Evolutionary conservation across 2,329 filamentous ascomycete genomes (phyloP), one percentile per base, ranked within the genome.

Genomic region (Trichoderma polysporum): DNA sequence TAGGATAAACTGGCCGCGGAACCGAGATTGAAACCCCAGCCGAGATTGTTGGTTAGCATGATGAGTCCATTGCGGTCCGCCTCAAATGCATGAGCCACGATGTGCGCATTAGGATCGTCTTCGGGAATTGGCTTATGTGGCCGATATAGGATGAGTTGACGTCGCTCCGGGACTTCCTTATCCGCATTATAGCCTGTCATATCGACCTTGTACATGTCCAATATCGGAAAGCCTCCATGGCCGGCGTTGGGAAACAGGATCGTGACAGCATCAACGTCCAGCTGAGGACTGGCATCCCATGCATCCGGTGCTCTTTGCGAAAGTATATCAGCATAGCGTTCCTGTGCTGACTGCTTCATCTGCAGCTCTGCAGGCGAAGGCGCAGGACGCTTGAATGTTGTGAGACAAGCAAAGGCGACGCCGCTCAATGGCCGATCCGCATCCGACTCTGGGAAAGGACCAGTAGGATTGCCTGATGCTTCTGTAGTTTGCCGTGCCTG

Each of bases 151-250:
- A 85, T 70, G 8, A 86, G 74, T 70, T 87, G 82, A 19, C 82
- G 78, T 6, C 80, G 76, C 39, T 85, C 83, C 4, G 81, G 74
- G 8, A 84, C 67, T 0, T 79, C 74, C 54, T 77, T 79, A 0
- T 69, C 77, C 9, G 73, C 71, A 70, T 86, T 87, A 68, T 78
- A 84, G 0, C 65, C 74, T 0, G 68, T 69, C 80, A 87, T 82
- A 71, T 86, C 84, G 8, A 86, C 84, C 74, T 86, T 86, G 72
- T 80, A 80, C 82, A 86, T 85, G 56, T 85, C 81, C 2, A 86
- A 76, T 0, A 80, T 76, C 8, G 85, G 85, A 66, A 86, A 86
- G 0, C 73, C 74, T 2, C 83, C 83, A 1, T 78, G 74, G 2
- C 79, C 75, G 15, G 76, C 71, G 49, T 76, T 71, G 2, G 79